These are phyloP conservation scores for Sugiyamaella valdiviana DNA, from an alignment of 805 yeast species.

Conservation along the genomic window DNA sequence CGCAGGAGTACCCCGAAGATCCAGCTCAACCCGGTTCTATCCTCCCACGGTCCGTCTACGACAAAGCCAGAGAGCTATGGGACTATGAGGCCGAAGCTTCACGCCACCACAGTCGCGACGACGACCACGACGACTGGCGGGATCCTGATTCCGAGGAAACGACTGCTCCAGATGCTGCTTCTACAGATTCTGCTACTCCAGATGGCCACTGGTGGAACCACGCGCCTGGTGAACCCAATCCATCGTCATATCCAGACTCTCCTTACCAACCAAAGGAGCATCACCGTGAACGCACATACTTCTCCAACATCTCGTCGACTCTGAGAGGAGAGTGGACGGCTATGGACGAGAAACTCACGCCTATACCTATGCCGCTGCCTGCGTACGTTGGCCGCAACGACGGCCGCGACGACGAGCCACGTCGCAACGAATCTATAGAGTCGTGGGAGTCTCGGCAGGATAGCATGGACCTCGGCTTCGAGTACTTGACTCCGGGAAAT, in stretches of 20 bases:
- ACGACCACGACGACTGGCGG: not conserved
- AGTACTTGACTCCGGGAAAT: conserved; percentile 6
- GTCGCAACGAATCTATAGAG: not conserved
- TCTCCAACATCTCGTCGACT: conserved; percentile 28
- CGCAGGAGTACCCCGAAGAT: conserved; percentile 57
- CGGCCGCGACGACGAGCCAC: not conserved
- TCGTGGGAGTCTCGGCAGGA: not conserved
- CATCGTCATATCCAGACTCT: too few relatives aligned
- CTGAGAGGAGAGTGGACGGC: conserved; percentile 43
- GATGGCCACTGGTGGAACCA: not conserved
- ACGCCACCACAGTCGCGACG: not conserved
- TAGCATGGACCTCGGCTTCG: not conserved
- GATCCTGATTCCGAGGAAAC: too few relatives aligned
- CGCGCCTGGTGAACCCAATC: too few relatives aligned
- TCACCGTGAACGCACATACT: too few relatives aligned
- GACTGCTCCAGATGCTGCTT: too few relatives aligned
- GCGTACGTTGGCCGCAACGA: not conserved
- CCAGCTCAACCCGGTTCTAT: conserved; percentile 27
- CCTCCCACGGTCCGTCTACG: conserved; percentile 16
- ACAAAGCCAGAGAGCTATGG: conserved; percentile 10
- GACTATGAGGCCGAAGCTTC: not conserved
- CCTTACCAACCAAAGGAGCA: too few relatives aligned
- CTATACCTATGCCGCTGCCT: conserved; percentile 18
- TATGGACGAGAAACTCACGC: conserved; percentile 38
- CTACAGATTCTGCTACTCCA: too few relatives aligned